These are phyloP conservation scores for Globisporangium emineosum DNA, from an alignment of 352 stramenopile genomes.

Conservation along the genomic window DNA sequence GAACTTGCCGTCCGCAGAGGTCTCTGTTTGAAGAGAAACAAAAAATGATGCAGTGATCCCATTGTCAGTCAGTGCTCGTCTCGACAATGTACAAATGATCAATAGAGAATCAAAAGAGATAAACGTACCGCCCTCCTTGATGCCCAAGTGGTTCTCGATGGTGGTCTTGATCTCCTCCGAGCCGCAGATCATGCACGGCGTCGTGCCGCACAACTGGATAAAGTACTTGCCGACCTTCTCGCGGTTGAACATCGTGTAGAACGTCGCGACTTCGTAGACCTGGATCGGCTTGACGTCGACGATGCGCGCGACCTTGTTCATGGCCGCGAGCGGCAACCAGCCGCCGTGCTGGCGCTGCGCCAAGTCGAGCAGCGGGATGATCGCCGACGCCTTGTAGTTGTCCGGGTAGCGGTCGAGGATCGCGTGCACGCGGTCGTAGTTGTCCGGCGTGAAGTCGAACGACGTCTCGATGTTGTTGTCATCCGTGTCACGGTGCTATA, in stretches of 20 bases:
- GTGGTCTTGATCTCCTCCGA: slow-evolving; percentile 99
- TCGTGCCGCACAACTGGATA: slow-evolving; percentile 98
- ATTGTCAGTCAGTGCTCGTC: not conserved
- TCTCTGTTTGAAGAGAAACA: slow-evolving; percentile 45
- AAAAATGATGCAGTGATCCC: not conserved
- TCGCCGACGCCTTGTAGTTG: slow-evolving; percentile 98
- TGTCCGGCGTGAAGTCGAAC: slow-evolving; percentile 98
- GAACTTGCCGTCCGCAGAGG: slow-evolving; percentile 76
- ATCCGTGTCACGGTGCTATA: slow-evolving; percentile 95
- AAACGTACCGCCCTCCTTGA: slow-evolving; percentile 91
- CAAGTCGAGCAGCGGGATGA: slow-evolving; percentile 98
- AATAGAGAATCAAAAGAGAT: not conserved
- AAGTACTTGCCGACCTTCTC: slow-evolving; percentile 96
- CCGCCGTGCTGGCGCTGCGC: slow-evolving; percentile 96
- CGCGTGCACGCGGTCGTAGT: slow-evolving; percentile 94
- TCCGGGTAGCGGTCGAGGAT: slow-evolving; percentile 97
- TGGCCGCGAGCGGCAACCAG: slow-evolving; percentile 97
- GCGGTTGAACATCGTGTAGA: slow-evolving; percentile 99
- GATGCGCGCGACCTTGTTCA: slow-evolving; percentile 99
- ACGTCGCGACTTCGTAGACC: slow-evolving; percentile 99
- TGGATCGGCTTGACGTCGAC: slow-evolving; percentile 94
- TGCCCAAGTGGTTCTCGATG: slow-evolving; percentile 96
- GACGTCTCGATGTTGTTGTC: slow-evolving; percentile 95
- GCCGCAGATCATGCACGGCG: slow-evolving; percentile 99
- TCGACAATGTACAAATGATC: not conserved